A percentile compares a stretch with the other conserved stretches of the same genome.
These are phyloP conservation scores for Lachancea thermotolerans DNA, from an alignment of 805 yeast species.

Conservation along the genomic window DNA sequence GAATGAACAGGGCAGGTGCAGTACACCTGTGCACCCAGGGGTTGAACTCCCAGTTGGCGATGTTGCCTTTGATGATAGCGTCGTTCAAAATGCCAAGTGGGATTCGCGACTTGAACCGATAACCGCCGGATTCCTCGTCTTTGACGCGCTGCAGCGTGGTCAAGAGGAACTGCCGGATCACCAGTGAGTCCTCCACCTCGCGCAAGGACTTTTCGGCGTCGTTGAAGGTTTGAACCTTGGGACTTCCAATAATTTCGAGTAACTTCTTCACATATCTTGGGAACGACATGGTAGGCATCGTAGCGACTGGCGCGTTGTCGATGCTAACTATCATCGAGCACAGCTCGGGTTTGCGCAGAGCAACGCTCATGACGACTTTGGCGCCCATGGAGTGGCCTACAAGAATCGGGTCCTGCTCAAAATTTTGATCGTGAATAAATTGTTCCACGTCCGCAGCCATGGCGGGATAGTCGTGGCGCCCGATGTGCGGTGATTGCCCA, in stretches of 20 bases:
- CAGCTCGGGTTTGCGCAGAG: constrained; percentile 57
- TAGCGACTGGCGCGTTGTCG: constrained; percentile 83
- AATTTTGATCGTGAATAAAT: constrained; percentile 48
- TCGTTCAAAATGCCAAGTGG: constrained; percentile 68
- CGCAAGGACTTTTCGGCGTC: constrained; percentile 63
- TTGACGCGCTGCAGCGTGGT: constrained; percentile 33
- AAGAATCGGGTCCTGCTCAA: constrained; percentile 41
- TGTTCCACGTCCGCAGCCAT: constrained; percentile 80
- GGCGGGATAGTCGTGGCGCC: constrained; percentile 67
- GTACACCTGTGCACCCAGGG: constrained; percentile 47
- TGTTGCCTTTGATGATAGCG: constrained; percentile 54
- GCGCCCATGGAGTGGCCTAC: constrained; percentile 93
- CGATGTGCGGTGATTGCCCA: constrained; percentile 81
- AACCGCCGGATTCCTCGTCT: constrained; percentile 21
- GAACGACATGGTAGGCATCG: constrained; percentile 52
- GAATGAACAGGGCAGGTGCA: constrained; percentile 69
- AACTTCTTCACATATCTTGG: constrained; percentile 60
- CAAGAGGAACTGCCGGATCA: constrained; percentile 69
- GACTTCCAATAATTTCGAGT: constrained; percentile 46
- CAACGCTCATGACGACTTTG: constrained; percentile 83
- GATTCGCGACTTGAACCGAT: constrained; percentile 35
- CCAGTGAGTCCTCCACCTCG: constrained; percentile 51
- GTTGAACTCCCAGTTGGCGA: constrained; percentile 74
- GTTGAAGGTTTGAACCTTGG: constrained; percentile 41
- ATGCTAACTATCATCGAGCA: constrained; percentile 64